These are phyloP conservation scores for Phlebiopsis gigantea DNA, from an alignment of 768 basidiomycete genomes.

Conservation along the genomic window DNA sequence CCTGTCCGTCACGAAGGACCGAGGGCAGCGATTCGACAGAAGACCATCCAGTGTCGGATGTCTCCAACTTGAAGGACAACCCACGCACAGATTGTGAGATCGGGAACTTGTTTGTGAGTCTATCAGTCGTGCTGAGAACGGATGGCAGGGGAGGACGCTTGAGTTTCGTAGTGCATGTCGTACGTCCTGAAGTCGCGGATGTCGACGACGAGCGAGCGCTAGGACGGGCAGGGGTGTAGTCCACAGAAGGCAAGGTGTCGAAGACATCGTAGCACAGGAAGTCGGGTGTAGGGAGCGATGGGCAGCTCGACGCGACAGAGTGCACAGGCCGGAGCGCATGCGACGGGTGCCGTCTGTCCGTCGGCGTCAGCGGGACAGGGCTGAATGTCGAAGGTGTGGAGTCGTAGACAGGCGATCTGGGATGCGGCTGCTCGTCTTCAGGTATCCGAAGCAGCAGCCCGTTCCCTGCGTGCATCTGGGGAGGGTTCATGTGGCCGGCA, in stretches of 20 bases:
- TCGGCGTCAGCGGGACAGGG: no score
- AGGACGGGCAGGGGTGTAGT: background rate
- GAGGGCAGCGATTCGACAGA: background rate
- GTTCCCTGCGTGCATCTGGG: background rate
- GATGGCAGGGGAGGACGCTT: slow-evolving; percentile 12
- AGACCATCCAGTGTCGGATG: slow-evolving; percentile 8
- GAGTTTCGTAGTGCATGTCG: background rate
- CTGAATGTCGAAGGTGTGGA: no score
- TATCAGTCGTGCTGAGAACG: slow-evolving; percentile 25
- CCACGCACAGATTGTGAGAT: slow-evolving; percentile 26
- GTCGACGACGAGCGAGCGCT: background rate
- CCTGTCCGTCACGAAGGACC: slow-evolving; percentile 30
- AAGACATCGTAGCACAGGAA: background rate
- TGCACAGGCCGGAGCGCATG: background rate
- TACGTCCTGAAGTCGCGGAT: background rate
- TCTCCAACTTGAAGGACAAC: slow-evolving; percentile 5
- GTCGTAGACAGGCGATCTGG: no score
- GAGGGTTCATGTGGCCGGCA: background rate
- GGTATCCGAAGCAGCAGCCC: background rate
- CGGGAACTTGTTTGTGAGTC: slow-evolving; percentile 51
- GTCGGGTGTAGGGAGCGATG: background rate
- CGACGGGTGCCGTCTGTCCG: no score
- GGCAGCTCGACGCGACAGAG: background rate
- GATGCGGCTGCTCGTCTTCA: background rate
- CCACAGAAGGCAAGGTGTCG: background rate